Base-by-base conservation (phyloP, 2,329 filamentous ascomycete genomes). In the Colletotrichum shisoi region DNA sequence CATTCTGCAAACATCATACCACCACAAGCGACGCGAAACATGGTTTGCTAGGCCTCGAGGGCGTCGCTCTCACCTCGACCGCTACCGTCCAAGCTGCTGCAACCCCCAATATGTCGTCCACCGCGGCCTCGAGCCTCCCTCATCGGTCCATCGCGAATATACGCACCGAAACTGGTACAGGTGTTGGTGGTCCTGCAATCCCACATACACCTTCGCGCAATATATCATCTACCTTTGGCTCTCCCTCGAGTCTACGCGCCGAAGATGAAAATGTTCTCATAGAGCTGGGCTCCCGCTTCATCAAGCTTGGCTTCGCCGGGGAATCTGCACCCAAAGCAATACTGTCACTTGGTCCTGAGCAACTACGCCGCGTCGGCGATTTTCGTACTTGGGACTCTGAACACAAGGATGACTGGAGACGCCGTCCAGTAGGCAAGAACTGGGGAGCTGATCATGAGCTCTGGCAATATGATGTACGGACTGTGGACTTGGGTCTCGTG, bases 241-340 rank as follows among this genome's bases (percentile, higher is more conserved):
- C 86, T 52, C 82, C 87, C 71, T 85, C 87, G 67, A 78, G 87
- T 73, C 77, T 91, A 71, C 83, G 89, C 73, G 81, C 89, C 73
- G 93, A 97, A 73, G 95, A 99, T 74, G 95, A 97, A 71, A 83
- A 90, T 7, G 79, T 97, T 5, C 85, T 99, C 48, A 82, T 97
- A 58, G 93, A 98, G 76, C 77, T 98, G 42, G 94, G 93, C 1
- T 86, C 91, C 11, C 87, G 94, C 24, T 90, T 88, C 77, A 77
- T 98, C 31, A 88, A 91, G 51, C 89, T 91, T 11, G 95, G 95
- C 0, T 95, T 97, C 75, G 92, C 94, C 6, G 94, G 94, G 58
- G 94, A 97, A 76, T 85, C 89, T 49, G 79, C 83, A 3, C 93
- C 93, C 71, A 96, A 94, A 76, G 85, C 83, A 1, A 83, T 85